A percentile compares a stretch with the other conserved stretches of the same genome.
Evolutionary conservation across 192 early-diverging fungal species (phyloP).

Genomic region (Coemansia aciculifera): DNA sequence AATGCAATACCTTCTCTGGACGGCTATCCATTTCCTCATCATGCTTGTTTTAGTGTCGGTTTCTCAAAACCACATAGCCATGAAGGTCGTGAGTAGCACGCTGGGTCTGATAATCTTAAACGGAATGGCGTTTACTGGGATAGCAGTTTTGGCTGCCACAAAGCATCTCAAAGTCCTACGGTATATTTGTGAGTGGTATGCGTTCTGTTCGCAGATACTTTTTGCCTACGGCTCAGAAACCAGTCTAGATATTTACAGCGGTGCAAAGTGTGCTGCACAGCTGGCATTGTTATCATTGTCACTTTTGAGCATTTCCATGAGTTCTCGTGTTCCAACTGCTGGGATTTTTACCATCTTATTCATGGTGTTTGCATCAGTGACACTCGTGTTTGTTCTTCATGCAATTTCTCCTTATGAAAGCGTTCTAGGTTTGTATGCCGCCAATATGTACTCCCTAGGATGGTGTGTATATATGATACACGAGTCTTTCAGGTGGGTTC

Average conservation of each 20-base stretch:
- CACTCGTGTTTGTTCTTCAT: not conserved
- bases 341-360: not conserved
- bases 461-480: slow-evolving; percentile 1
- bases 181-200: not conserved
- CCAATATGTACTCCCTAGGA: not conserved
- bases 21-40: not conserved
- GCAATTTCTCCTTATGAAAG: not conserved
- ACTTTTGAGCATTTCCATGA: not conserved
- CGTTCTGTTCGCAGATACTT: not conserved
- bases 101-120: not conserved
- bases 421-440: not conserved
- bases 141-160: not conserved
- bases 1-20: not conserved
- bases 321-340: not conserved
- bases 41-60: not conserved
- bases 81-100: not conserved
- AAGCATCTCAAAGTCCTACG: not conserved
- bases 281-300: not conserved
- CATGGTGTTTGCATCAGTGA: not conserved
- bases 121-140: not conserved
- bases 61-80: not conserved
- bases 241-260: not conserved
- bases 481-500: not conserved
- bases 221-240: not conserved
- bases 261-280: not conserved